Base-by-base conservation (phyloP, 2,329 filamentous ascomycete species). In the Fusarium longipes region DNA sequence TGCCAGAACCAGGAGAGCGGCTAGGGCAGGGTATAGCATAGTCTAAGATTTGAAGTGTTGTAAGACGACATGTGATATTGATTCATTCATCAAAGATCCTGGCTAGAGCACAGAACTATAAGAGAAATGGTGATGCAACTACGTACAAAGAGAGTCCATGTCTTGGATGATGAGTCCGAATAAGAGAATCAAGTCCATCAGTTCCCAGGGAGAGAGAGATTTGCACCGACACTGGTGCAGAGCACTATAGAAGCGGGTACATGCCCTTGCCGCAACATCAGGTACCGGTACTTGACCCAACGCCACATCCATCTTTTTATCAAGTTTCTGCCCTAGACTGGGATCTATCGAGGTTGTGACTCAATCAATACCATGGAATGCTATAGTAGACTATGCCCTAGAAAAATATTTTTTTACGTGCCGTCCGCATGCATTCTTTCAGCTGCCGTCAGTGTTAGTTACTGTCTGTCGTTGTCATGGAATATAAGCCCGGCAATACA, bases 281-380 rank as follows among this genome's bases (percentile, higher is more conserved):
- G 43, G 70, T 72, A 72, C 63, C 57, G 63, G 70, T 72, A 72
- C 70, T 56, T 72, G 55, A 18, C 6, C 44, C 36, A 62, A 55
- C 65, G 65, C 65, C 65, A 68, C 65, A 68, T 45, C 62, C 59
- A 39, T n/a, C 49, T 43, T 18, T n/a, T 42, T 43, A 14, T 36
- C 47, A 68, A 49, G 47, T 63, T 67, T 56, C 33, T 44, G 45
- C 33, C 48, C 49, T 65, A 51, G 51, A 63, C 63, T 49, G 33
- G 47, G 40, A 51, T 60, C 35, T 39, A 45, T 55, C 32, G 43
- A 35, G 32, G 8, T 30, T 59, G 42, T 54, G 47, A 65, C 33
- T 53, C 51, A 64, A 67, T 15, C 42, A 50, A 58, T 51, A 22
- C 57, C 42, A n/a, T n/a, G n/a, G n/a, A 62, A 36, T 11, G 24